Percentiles rank a stretch among this genome's conserved stretches.
phyloP scores from a whole-genome alignment of 768 basidiomycete species.

The Clathrus columnatus region DNA sequence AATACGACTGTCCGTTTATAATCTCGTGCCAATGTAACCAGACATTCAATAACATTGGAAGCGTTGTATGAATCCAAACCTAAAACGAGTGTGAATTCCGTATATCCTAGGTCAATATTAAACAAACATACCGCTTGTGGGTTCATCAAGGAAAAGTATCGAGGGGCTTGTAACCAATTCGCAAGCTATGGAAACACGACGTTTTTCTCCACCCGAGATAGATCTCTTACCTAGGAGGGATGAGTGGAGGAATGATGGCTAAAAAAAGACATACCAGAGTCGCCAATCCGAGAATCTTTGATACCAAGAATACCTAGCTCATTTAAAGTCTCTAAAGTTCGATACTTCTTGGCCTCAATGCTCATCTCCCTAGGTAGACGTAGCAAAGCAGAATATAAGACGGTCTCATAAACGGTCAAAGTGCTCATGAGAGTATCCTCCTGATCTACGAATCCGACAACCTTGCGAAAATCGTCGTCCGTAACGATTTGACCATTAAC shows the following conservation, averaged over 20 bases:
- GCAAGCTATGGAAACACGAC: constrained; percentile 94
- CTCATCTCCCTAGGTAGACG: constrained; percentile 93
- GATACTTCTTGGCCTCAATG: constrained; percentile 85
- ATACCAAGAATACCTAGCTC: constrained; percentile 91
- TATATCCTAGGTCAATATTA: neutral
- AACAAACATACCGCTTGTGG: constrained; percentile 73
- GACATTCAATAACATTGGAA: constrained; percentile 84
- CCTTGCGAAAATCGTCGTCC: constrained; percentile 68
- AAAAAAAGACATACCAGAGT: constrained; percentile 48
- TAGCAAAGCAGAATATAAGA: constrained; percentile 86
- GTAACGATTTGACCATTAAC: constrained; percentile 80
- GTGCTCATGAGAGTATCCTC: constrained; percentile 98
- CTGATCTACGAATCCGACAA: constrained; percentile 95
- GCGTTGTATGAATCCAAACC: constrained; percentile 95
- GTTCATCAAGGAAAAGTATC: constrained; percentile 93
- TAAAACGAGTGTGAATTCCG: constrained; percentile 21
- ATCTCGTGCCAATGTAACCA: constrained; percentile 74
- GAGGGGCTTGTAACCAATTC: constrained; percentile 96
- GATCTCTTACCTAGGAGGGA: constrained; percentile 60
- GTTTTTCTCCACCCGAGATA: constrained; percentile 96
- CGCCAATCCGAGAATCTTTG: constrained; percentile 83
- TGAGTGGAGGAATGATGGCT: neutral
- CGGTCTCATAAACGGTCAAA: constrained; percentile 95
- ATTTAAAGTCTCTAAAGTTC: constrained; percentile 92
- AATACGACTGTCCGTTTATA: constrained; percentile 95